These are phyloP conservation scores for Dorcoceras hygrometricum DNA, from an alignment of 257 asterid species.

Conservation along the genomic window DNA sequence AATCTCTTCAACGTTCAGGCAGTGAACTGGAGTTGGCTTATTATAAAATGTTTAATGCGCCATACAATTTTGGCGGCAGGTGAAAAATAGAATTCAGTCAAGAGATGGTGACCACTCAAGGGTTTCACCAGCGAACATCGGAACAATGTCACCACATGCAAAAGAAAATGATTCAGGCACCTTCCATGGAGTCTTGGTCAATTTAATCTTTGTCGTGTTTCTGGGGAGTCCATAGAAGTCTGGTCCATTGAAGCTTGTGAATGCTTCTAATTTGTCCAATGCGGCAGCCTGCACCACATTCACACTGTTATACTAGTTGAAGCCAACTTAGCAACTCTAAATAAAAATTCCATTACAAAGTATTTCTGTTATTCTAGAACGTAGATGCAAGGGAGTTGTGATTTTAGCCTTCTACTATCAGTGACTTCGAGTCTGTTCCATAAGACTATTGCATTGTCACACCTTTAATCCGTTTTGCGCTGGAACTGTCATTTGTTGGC, in stretches of 20 bases:
- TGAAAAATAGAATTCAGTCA: slow-evolving; percentile 16
- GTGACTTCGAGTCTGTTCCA: neutral
- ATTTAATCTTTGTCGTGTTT: slow-evolving; percentile 56
- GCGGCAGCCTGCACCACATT: slow-evolving; percentile 57
- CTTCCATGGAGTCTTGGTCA: slow-evolving; percentile 70
- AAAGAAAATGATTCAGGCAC: slow-evolving; percentile 70
- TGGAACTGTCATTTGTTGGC: too few relatives aligned
- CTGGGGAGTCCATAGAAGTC: slow-evolving; percentile 87
- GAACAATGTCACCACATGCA: slow-evolving; percentile 61
- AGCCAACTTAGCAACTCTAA: neutral
- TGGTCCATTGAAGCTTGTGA: slow-evolving; percentile 93
- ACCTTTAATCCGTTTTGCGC: too few relatives aligned
- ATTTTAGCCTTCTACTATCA: neutral
- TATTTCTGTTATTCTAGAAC: too few relatives aligned
- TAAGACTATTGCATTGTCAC: neutral
- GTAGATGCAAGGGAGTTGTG: neutral
- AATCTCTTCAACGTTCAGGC: neutral
- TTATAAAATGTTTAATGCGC: neutral
- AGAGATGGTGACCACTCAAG: slow-evolving; percentile 71
- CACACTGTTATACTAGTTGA: neutral
- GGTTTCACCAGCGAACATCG: slow-evolving; percentile 85
- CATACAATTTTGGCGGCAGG: neutral
- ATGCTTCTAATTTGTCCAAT: slow-evolving; percentile 83
- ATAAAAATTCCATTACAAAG: neutral
- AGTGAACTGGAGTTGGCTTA: neutral